Percentiles rank a stretch among this genome's conserved stretches.
phyloP scores from a whole-genome alignment of 371 early-diverging fungal species.

The Mucor sp. region DNA sequence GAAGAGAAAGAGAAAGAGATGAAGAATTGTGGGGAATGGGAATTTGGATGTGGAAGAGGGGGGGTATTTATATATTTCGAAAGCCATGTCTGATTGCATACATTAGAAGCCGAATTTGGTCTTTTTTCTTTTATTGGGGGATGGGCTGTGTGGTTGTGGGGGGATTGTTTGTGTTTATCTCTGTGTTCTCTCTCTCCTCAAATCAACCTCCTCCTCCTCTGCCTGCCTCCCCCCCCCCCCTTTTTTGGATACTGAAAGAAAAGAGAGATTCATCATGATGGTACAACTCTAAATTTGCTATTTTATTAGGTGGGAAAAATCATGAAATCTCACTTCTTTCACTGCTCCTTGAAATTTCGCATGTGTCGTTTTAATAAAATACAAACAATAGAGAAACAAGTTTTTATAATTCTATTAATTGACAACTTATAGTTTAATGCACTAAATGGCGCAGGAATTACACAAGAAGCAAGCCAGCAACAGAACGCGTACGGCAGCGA shows the following conservation, averaged over 20 bases:
- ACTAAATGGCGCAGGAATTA: neutral
- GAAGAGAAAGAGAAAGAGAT: slow-evolving; percentile 2
- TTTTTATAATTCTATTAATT: neutral
- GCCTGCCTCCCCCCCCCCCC: neutral
- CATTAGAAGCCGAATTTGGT: slow-evolving; percentile 1
- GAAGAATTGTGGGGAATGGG: slow-evolving; percentile 11
- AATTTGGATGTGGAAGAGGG: neutral
- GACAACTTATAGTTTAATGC: neutral
- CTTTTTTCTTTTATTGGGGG: neutral
- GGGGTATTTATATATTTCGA: slow-evolving; percentile 14
- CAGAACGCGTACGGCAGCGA: neutral
- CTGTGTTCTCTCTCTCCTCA: neutral
- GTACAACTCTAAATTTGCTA: neutral
- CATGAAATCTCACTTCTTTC: neutral
- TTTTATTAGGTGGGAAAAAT: neutral
- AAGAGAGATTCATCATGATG: neutral
- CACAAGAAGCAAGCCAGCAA: neutral
- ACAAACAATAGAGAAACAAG: neutral
- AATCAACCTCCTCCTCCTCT: neutral
- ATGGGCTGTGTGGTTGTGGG: neutral
- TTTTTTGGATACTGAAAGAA: neutral
- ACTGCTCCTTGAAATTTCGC: neutral
- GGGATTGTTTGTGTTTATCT: neutral
- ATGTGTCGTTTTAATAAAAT: neutral
- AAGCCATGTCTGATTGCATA: neutral